A percentile compares a stretch with the other conserved stretches of the same genome.
phyloP scores from a whole-genome alignment of 495 filamentous ascomycete species.

The Aspergillus mulundensis region DNA sequence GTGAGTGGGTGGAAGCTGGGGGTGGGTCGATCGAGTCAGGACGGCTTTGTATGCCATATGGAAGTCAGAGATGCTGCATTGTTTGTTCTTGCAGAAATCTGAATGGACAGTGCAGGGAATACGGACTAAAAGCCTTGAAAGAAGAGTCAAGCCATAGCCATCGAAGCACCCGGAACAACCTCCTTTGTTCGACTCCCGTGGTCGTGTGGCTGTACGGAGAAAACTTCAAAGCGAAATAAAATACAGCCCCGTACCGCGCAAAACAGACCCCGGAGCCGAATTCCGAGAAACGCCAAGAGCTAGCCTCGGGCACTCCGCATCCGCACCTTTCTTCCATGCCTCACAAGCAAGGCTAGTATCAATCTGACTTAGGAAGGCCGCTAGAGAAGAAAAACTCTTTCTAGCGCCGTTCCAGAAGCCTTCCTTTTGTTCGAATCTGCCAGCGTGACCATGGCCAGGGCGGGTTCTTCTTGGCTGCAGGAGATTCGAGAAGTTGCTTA shows the following conservation, averaged over 20 bases:
- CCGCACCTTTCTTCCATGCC: not conserved
- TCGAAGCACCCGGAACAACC: not conserved
- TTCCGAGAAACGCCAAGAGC: not conserved
- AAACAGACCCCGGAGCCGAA: not conserved
- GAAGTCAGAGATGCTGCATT: too few species aligned
- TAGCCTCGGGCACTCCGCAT: constrained; percentile 1
- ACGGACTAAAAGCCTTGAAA: too few species aligned
- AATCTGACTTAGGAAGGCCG: not conserved
- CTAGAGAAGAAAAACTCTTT: not conserved
- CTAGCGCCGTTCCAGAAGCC: constrained; percentile 2
- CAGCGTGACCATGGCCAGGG: not conserved
- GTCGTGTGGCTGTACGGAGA: not conserved
- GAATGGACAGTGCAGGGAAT: too few species aligned
- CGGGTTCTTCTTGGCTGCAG: not conserved
- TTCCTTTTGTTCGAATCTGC: not conserved
- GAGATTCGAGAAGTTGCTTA: too few species aligned
- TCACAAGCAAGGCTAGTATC: not conserved
- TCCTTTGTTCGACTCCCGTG: not conserved
- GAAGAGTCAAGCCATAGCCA: too few species aligned
- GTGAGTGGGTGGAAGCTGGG: not conserved
- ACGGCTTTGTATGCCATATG: too few species aligned
- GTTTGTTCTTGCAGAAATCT: too few species aligned
- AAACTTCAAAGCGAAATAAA: not conserved
- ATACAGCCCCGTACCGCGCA: not conserved
- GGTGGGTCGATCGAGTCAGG: not conserved